phyloP scores from a whole-genome alignment of 177 flowering plant species.

The Tripterygium wilfordii region DNA sequence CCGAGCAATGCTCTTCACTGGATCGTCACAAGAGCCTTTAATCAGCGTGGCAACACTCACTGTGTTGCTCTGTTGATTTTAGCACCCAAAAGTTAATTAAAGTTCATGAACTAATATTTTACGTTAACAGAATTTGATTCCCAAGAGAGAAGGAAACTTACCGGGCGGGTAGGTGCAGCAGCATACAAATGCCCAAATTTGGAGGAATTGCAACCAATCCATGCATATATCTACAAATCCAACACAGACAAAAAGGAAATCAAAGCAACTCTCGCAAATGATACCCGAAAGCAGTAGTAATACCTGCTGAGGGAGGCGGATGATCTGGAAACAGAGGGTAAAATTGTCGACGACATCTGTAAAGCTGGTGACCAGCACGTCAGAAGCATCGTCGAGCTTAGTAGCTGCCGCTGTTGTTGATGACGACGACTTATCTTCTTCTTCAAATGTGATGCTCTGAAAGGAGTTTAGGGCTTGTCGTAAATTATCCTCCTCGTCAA shows the following conservation, averaged over 20 bases:
- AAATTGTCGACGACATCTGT: constrained; percentile 38
- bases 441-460: no score
- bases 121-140: no score
- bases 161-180: constrained; percentile 77
- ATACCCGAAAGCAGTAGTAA: neutral
- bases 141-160: no score
- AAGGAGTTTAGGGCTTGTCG: neutral
- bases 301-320: constrained; percentile 62
- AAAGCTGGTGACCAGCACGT: constrained; percentile 44
- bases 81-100: no score
- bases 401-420: neutral
- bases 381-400: neutral
- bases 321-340: constrained; percentile 62
- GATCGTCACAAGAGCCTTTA: constrained; percentile 81
- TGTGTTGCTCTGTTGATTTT: constrained; percentile 44
- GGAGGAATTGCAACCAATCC: constrained; percentile 78
- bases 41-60: constrained; percentile 70
- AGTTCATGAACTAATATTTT: no score
- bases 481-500: no score
- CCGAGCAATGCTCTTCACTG: constrained; percentile 81
- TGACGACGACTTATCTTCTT: no score
- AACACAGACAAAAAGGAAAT: neutral
- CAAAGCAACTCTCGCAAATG: neutral
- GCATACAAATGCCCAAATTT: constrained; percentile 78
- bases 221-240: constrained; percentile 45